Evolutionary conservation across 164 flowering plant species (phyloP).

Genomic region (Umbellularia californica): DNA sequence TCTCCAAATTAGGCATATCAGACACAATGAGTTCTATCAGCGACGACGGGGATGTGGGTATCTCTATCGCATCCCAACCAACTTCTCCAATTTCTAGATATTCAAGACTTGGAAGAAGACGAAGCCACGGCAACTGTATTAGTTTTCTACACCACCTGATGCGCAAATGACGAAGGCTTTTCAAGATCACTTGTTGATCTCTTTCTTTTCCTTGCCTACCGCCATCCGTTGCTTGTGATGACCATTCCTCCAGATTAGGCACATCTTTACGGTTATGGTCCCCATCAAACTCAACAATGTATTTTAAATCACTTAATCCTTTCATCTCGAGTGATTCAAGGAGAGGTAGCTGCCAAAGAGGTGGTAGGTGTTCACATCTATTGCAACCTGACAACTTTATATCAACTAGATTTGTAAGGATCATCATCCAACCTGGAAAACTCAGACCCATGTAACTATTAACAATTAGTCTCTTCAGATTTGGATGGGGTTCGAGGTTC

Average conservation of each 20-base stretch:
- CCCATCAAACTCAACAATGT: neutral
- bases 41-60: too few species aligned
- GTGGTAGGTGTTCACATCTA: neutral
- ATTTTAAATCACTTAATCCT: neutral
- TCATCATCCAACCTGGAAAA: constrained; percentile 8
- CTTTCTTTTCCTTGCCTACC: neutral
- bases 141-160: neutral
- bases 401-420: neutral
- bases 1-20: neutral
- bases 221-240: neutral
- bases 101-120: too few species aligned
- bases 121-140: too few species aligned
- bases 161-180: neutral
- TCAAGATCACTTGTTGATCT: neutral
- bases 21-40: too few species aligned
- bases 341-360: neutral
- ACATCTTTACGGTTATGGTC: neutral
- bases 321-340: neutral
- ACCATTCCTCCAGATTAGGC: constrained; percentile 2
- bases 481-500: constrained; percentile 5
- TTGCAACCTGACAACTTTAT: neutral
- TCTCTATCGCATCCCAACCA: too few species aligned
- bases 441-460: neutral
- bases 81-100: too few species aligned
- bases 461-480: neutral